A percentile compares a stretch with the other conserved stretches of the same genome.
These are phyloP conservation scores for Rubia yunnanensis DNA, from an alignment of 257 asterid species.

Conservation along the genomic window DNA sequence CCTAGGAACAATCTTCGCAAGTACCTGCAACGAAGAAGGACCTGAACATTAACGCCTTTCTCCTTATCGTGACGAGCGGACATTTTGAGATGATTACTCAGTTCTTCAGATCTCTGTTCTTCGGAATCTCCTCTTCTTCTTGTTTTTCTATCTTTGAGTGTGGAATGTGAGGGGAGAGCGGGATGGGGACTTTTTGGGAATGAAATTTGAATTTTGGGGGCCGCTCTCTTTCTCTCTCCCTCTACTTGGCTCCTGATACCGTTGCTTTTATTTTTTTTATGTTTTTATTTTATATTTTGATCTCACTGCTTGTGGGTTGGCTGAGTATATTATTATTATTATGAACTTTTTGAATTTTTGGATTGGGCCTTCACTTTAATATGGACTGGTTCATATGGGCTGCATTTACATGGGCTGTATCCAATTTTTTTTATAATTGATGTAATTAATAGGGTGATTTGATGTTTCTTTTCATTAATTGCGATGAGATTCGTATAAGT, in stretches of 20 bases:
- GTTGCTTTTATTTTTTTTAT: constrained; percentile 10
- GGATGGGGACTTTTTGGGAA: constrained; percentile 17
- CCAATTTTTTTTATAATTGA: too few relatives aligned
- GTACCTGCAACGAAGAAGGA: constrained; percentile 95
- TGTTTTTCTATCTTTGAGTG: background rate
- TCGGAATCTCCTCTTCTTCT: background rate
- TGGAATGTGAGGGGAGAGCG: constrained; percentile 27
- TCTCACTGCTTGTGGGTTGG: constrained; percentile 8
- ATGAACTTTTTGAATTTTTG: background rate
- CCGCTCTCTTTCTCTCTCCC: constrained; percentile 18
- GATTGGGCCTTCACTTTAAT: background rate
- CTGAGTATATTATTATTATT: background rate
- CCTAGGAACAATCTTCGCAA: background rate
- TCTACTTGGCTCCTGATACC: constrained; percentile 11
- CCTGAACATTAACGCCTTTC: constrained; percentile 91
- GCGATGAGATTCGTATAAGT: too few relatives aligned
- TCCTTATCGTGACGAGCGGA: constrained; percentile 68
- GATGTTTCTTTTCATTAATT: too few relatives aligned
- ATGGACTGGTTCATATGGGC: background rate
- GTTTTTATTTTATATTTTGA: background rate
- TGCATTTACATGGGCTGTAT: background rate
- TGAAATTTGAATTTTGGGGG: constrained; percentile 30
- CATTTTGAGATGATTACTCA: constrained; percentile 27
- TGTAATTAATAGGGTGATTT: too few relatives aligned
- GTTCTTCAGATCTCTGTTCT: constrained; percentile 12